phyloP scores from a whole-genome alignment of 305 asterid species.

The Rubia peregrina region DNA sequence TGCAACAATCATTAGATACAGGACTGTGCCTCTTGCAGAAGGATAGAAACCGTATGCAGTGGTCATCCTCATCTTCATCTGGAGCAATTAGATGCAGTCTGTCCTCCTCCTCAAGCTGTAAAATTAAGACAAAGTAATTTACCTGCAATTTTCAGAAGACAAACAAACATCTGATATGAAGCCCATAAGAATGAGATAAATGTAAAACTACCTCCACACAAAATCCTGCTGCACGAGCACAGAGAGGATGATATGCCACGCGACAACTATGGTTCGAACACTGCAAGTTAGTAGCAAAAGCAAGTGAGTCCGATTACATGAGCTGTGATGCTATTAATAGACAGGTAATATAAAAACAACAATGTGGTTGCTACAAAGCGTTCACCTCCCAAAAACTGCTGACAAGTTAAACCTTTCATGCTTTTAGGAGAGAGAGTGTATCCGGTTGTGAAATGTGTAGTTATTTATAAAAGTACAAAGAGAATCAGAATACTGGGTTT shows the following conservation, averaged over 20 bases:
- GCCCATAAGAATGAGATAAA: not conserved
- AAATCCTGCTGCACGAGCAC: conserved; percentile 99
- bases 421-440: not conserved
- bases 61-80: conserved; percentile 88
- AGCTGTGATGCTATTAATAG: conserved; percentile 8
- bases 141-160: not conserved
- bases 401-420: not conserved
- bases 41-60: conserved; percentile 81
- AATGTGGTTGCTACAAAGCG: not conserved
- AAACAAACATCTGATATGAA: conserved; percentile 13
- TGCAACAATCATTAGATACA: conserved; percentile 48
- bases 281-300: conserved; percentile 40
- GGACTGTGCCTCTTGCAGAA: conserved; percentile 90
- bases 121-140: conserved; percentile 7
- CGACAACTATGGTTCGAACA: conserved; percentile 78
- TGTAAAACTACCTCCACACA: conserved; percentile 71
- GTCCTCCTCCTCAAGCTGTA: conserved; percentile 88
- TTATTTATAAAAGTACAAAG: too few species aligned
- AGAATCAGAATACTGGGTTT: too few species aligned
- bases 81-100: conserved; percentile 54
- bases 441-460: not conserved
- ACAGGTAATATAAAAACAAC: not conserved
- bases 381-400: not conserved
- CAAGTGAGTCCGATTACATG: conserved; percentile 7
- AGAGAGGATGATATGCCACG: conserved; percentile 96